Evolutionary conservation across 805 yeast genomes (phyloP).

Genomic region (Sugiyamaella smithiae): DNA sequence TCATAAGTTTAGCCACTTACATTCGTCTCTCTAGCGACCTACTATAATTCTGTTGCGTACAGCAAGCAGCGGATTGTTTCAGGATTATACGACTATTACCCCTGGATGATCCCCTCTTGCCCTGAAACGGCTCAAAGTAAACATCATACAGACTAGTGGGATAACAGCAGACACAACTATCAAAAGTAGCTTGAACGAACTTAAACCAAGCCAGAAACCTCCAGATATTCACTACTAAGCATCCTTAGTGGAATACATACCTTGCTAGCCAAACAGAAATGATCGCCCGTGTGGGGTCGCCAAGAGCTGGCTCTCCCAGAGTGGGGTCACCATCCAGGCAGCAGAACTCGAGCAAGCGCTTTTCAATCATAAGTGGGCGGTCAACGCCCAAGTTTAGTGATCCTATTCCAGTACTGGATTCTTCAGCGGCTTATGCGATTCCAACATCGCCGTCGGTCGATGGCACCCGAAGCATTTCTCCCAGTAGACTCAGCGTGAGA

Average conservation of each 20-base stretch:
- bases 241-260: no score
- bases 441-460: slow-evolving; percentile 9
- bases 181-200: no score
- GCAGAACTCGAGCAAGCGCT: slow-evolving; percentile 7
- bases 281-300: slow-evolving; percentile 4
- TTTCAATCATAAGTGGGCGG: slow-evolving; percentile 11
- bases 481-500: background rate
- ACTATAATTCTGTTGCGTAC: no score
- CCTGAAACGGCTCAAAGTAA: slow-evolving; percentile 3
- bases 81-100: no score
- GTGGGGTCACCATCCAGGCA: slow-evolving; percentile 4
- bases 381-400: slow-evolving; percentile 19
- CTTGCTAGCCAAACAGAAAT: no score
- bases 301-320: slow-evolving; percentile 5
- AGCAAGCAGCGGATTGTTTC: no score
- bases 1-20: no score
- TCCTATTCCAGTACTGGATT: slow-evolving; percentile 30
- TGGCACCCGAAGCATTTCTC: background rate
- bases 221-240: no score
- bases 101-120: background rate
- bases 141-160: no score
- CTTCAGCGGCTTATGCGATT: slow-evolving; percentile 14
- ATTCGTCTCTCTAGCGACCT: no score
- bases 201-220: no score
- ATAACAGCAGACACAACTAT: slow-evolving; percentile 1